These are phyloP conservation scores for Macrolepiota dolichaula DNA, from an alignment of 768 basidiomycete genomes.

Conservation along the genomic window DNA sequence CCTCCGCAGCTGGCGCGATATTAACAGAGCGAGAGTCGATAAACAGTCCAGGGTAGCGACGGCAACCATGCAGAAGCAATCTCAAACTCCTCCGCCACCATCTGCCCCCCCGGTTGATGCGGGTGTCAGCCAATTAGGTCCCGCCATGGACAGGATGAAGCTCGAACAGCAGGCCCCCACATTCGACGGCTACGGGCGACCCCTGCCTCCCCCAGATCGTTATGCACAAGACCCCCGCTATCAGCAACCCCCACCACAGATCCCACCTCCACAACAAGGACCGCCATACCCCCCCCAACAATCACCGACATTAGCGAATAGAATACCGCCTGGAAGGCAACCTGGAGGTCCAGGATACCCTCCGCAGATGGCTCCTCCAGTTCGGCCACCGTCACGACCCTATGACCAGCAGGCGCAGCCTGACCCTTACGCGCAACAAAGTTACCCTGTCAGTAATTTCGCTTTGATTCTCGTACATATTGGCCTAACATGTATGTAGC, in stretches of 20 bases:
- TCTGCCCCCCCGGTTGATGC: not conserved
- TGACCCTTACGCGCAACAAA: slow-evolving; percentile 24
- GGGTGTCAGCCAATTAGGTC: not conserved
- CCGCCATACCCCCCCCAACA: slow-evolving; percentile 24
- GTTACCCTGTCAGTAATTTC: slow-evolving; percentile 16
- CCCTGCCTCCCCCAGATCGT: slow-evolving; percentile 32
- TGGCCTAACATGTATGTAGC: not conserved
- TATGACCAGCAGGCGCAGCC: slow-evolving; percentile 23
- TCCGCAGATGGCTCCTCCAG: slow-evolving; percentile 27
- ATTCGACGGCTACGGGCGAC: slow-evolving; percentile 36
- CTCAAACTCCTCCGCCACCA: slow-evolving; percentile 4
- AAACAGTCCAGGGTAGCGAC: slow-evolving; percentile 7
- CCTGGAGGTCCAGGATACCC: slow-evolving; percentile 45
- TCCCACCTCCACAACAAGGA: slow-evolving; percentile 23
- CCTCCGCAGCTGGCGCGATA: slow-evolving; percentile 86
- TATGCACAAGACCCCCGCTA: slow-evolving; percentile 40
- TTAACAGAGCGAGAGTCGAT: slow-evolving; percentile 58
- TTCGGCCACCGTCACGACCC: slow-evolving; percentile 21
- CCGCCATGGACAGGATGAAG: slow-evolving; percentile 43
- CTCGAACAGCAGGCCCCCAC: slow-evolving; percentile 29
- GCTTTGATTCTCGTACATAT: not conserved
- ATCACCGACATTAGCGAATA: slow-evolving; percentile 26
- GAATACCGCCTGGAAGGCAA: slow-evolving; percentile 40
- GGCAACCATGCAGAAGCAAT: slow-evolving; percentile 2
- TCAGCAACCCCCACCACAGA: slow-evolving; percentile 24